Conservation (phyloP, 805 yeast species). For the Maudiozyma serrabonitensis region DNA sequence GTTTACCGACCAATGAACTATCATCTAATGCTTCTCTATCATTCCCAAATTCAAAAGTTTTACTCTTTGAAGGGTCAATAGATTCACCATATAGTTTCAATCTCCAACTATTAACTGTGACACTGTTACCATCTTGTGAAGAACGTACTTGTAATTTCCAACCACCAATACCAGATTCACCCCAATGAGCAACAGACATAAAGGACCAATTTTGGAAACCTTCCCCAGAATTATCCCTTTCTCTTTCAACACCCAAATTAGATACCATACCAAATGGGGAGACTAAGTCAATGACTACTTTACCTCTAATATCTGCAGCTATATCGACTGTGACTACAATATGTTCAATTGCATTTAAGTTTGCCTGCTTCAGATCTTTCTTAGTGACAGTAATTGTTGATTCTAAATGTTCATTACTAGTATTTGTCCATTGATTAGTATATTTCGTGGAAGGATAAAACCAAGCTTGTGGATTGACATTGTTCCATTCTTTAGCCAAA, state of each 20-base stretch:
- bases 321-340: constrained; percentile 73
- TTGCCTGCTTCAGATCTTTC: constrained; percentile 42
- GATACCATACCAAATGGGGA: constrained; percentile 75
- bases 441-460: constrained; percentile 37
- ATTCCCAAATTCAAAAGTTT: constrained; percentile 39
- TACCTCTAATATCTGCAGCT: constrained; percentile 58
- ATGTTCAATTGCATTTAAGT: constrained; percentile 73
- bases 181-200: constrained; percentile 98
- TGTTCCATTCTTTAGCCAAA: constrained; percentile 63
- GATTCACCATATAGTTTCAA: constrained; percentile 76
- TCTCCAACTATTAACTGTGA: constrained; percentile 58
- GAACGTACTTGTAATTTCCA: constrained; percentile 70
- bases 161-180: constrained; percentile 79
- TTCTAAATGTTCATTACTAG: constrained; percentile 21
- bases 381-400: constrained; percentile 38
- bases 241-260: constrained; percentile 60
- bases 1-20: not conserved
- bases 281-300: constrained; percentile 48
- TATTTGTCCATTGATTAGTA: constrained; percentile 26
- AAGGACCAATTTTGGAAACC: constrained; percentile 84
- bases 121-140: constrained; percentile 29
- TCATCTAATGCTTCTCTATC: constrained; percentile 23
- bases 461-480: constrained; percentile 92
- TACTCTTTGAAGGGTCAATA: constrained; percentile 52
- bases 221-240: constrained; percentile 40